These are phyloP conservation scores for Arthrobotrys entomopaga DNA, from an alignment of 2,329 filamentous ascomycete genomes.

Conservation along the genomic window DNA sequence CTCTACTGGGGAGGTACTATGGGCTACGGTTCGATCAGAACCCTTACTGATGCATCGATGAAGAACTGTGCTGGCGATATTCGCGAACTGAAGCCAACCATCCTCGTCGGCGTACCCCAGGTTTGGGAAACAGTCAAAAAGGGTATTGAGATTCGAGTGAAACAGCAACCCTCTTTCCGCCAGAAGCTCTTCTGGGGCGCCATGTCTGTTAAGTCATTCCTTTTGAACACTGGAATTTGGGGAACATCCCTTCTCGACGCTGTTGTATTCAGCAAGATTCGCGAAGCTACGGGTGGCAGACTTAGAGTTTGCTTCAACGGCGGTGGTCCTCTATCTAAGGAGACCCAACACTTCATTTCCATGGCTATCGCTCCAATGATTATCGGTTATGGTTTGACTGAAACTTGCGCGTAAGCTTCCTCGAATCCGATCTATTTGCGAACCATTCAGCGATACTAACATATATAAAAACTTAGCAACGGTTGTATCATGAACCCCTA, in stretches of 20 bases:
- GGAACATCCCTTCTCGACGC: constrained; percentile 77
- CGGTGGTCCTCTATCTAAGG: constrained; percentile 82
- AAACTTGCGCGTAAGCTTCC: constrained; percentile 75
- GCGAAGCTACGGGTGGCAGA: constrained; percentile 85
- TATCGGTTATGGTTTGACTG: constrained; percentile 90
- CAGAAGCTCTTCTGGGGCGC: constrained; percentile 81
- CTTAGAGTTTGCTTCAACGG: constrained; percentile 94
- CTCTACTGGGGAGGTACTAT: constrained; percentile 90
- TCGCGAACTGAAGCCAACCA: constrained; percentile 85
- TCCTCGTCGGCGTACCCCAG: constrained; percentile 93
- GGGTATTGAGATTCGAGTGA: constrained; percentile 83
- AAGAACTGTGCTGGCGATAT: constrained; percentile 94
- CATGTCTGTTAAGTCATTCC: constrained; percentile 70
- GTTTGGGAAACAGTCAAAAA: constrained; percentile 99
- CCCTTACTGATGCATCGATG: constrained; percentile 84
- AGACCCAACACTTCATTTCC: constrained; percentile 89
- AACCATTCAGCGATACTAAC: background rate
- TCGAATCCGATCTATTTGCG: background rate
- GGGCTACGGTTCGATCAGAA: constrained; percentile 91
- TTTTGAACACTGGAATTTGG: constrained; percentile 71
- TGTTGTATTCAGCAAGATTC: constrained; percentile 90
- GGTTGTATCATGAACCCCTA: constrained; percentile 84
- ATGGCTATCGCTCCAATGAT: constrained; percentile 95
- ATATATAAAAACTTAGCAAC: constrained; percentile 64
- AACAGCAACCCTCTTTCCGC: constrained; percentile 73